phyloP scores from a whole-genome alignment of 768 basidiomycete species.

The Pleurotus tuoliensis region DNA sequence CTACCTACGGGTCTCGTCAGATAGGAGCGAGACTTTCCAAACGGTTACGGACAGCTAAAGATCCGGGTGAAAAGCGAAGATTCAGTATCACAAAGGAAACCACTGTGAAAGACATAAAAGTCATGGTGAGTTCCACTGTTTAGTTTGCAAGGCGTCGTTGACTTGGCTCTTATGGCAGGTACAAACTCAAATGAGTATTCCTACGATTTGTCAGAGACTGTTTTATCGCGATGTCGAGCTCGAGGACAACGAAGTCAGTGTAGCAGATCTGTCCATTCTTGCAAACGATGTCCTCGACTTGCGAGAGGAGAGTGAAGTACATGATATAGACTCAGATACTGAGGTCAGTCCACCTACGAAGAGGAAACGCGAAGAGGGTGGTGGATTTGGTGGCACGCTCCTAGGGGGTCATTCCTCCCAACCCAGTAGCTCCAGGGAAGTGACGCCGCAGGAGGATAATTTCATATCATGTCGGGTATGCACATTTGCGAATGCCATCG shows the following conservation, averaged over 20 bases:
- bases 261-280: slow-evolving; percentile 47
- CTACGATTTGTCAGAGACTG: slow-evolving; percentile 74
- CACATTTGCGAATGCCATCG: slow-evolving; percentile 52
- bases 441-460: background rate
- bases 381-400: slow-evolving; percentile 72
- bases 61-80: slow-evolving; percentile 44
- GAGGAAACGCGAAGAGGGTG: slow-evolving; percentile 52
- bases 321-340: slow-evolving; percentile 44
- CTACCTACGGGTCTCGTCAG: slow-evolving; percentile 1
- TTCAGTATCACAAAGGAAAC: slow-evolving; percentile 59
- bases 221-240: slow-evolving; percentile 62
- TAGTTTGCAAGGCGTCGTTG: too few relatives aligned
- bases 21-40: slow-evolving; percentile 60
- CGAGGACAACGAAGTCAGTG: slow-evolving; percentile 53
- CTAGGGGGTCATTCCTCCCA: slow-evolving; percentile 36
- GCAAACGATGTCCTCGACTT: slow-evolving; percentile 66
- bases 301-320: slow-evolving; percentile 56
- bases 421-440: slow-evolving; percentile 2
- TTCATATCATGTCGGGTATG: slow-evolving; percentile 50
- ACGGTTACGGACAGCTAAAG: slow-evolving; percentile 58
- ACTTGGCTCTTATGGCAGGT: slow-evolving; percentile 35
- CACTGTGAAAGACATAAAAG: slow-evolving; percentile 76
- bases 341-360: slow-evolving; percentile 39
- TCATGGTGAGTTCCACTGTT: slow-evolving; percentile 44
- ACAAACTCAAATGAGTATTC: slow-evolving; percentile 57